Evolutionary conservation across 2,329 filamentous ascomycete genomes (phyloP), one percentile per base, ranked within the genome.

Genomic region (Eurotiales sp.): DNA sequence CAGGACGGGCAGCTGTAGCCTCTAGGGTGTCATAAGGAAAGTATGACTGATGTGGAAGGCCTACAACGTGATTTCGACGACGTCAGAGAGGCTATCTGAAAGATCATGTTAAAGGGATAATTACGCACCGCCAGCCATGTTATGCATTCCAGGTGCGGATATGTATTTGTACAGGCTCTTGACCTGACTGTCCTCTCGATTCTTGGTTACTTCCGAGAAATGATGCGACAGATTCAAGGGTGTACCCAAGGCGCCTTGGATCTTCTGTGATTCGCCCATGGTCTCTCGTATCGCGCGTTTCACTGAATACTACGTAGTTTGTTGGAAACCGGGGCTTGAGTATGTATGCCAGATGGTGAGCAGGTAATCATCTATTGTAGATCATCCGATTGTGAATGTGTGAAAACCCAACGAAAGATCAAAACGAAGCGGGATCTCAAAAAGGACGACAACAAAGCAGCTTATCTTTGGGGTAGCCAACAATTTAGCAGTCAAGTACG

Each of bases 11-110:
- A 55, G 86, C 82, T 58, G 86, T 84, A 36, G 90, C 88, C 70
- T 95, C 89, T 56, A 96, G 82, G 0, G 90, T 93, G 62, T 96
- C 90, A 70, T 87, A 96, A 8, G 91, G 91, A 64, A 96, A 96
- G 72, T 89, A 89, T 52, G 80, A 80, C 34, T 85, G 77, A 68
- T 93, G 86, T 14, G 91, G 91, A 19, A 95, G 80, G 54, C 89
- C 88, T 91, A 56, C 25, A 11, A 6, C 21, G 30, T 6, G 32
- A 25, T 44, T 25, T 34, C 30, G n/a, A 23, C 19, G 51, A 39
- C 45, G 39, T 59, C 36, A 55, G 50, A 42, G 8, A 12, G 23
- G 17, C 6, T 12, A 22, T 5, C 4, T 19, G 6, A 51, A 56
- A 19, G 23, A 3, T 19, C 32, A 43, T 36, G 36, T 41, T 17